Conservation (phyloP, 169 alveolate species). For the Cyclospora cayetanensis region DNA sequence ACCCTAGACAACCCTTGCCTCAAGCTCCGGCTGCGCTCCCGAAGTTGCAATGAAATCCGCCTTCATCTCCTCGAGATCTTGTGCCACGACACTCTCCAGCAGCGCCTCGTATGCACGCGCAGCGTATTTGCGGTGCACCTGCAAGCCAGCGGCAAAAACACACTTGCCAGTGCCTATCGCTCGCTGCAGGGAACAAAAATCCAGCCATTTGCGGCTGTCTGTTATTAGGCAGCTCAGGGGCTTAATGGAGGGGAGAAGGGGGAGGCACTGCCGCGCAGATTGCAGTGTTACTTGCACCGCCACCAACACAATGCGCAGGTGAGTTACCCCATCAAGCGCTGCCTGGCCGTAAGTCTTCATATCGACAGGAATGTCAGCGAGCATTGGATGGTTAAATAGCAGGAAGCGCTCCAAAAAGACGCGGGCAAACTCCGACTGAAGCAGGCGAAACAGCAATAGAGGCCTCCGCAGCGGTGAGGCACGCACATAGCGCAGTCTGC, state of each 20-base stretch:
- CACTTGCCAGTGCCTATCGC: neutral
- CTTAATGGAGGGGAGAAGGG: too few relatives aligned
- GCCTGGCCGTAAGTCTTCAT: constrained; percentile 49
- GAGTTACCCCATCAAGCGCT: constrained; percentile 48
- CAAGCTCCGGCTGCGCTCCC: neutral
- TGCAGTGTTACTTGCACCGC: too few relatives aligned
- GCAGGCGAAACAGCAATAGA: neutral
- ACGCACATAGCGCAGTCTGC: neutral
- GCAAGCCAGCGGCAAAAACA: neutral
- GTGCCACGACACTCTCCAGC: constrained; percentile 57
- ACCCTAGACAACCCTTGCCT: too few relatives aligned
- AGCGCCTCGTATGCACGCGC: constrained; percentile 50
- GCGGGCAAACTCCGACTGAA: constrained; percentile 47
- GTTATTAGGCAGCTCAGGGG: too few relatives aligned
- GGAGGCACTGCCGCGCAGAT: too few relatives aligned
- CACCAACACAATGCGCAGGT: too few relatives aligned
- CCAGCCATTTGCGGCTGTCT: too few relatives aligned
- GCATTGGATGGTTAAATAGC: constrained; percentile 21
- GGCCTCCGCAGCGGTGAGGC: too few relatives aligned
- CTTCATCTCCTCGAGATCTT: constrained; percentile 27
- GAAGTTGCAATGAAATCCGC: neutral
- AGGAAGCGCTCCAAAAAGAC: constrained; percentile 66
- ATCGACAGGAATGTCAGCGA: constrained; percentile 66
- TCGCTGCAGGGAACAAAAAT: too few relatives aligned
- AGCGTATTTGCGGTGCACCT: constrained; percentile 40